Base-by-base conservation (phyloP, 805 yeast genomes). In the Tetrapisispora phaffii region DNA sequence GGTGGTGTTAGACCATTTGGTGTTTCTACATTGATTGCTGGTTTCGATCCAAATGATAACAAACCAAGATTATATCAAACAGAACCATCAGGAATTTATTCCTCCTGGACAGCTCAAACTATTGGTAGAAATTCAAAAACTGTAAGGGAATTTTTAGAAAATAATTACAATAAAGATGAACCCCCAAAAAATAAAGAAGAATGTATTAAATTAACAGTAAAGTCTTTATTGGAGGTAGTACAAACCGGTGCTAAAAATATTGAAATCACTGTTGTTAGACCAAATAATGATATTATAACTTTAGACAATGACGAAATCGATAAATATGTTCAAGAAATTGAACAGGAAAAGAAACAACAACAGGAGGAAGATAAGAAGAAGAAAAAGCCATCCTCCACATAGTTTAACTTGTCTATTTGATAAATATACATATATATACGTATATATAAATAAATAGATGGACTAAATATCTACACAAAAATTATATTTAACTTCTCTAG, bases 1-100 rank as follows among this genome's bases (percentile, higher is more conserved):
- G 98, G 98, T 54, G 98, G 98, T 66, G 96, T 93, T 22, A 79
- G 98, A 67, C 98, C 98, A 19, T 93, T 93, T 64, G 98, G 98
- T 47, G 85, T 93, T 55, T 82, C 96, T 42, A 93, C 97, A 24
- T 72, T 93, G 57, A 85, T 93, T 63, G 96, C 95, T 21, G 98
- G 98, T 1, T 93, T 93, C 58, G 97, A 93, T 69, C 81, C 82
- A 44, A 52, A 56, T 34, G 96, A 87, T 66, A 67, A 67, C 20
- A 76, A 73, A 29, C 97, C 97, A 38, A 81, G 77, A 62, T 75
- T 93, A 53, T 93, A 82, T 68, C 94, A 85, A 66, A 93, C 98
- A 12, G 98, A 93, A 65, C 98, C 98, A 36, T 85, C 95, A 39
- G 98, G 98, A 22, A 90, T 93, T 52, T 90, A 83, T 63, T 85